These are phyloP conservation scores for Cryptococcus sp. DNA, from an alignment of 1,284 basidiomycete genomes.

Conservation along the genomic window DNA sequence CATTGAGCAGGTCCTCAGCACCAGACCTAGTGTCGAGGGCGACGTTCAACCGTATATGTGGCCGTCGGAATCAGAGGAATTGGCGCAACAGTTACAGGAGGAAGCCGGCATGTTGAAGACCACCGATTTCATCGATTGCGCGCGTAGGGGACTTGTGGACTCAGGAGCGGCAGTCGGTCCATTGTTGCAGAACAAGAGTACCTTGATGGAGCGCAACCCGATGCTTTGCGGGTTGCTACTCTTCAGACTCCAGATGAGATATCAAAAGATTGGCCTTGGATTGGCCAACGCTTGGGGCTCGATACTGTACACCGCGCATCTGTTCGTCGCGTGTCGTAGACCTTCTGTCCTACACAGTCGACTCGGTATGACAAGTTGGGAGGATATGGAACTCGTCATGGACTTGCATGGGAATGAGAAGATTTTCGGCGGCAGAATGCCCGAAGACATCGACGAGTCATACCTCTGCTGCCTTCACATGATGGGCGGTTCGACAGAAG, in stretches of 20 bases:
- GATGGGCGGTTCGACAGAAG: constrained; percentile 13
- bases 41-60: no score
- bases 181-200: background rate
- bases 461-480: constrained; percentile 7
- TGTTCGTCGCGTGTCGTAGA: constrained; percentile 9
- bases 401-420: constrained; percentile 20
- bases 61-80: no score
- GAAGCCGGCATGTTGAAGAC: constrained; percentile 4
- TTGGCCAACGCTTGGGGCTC: constrained; percentile 14
- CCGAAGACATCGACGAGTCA: constrained; percentile 14
- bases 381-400: constrained; percentile 19
- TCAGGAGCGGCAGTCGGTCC: background rate
- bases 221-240: constrained; percentile 21
- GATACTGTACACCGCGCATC: constrained; percentile 17
- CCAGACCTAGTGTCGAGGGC: no score
- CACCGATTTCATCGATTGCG: background rate
- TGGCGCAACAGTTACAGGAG: background rate
- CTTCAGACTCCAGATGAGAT: constrained; percentile 15
- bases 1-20: no score
- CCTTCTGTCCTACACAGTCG: background rate
- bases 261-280: constrained; percentile 13
- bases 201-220: constrained; percentile 13
- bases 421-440: constrained; percentile 18
- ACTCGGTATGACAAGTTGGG: constrained; percentile 8
- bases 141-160: background rate